phyloP scores from a whole-genome alignment of 108 stramenopile species.

The Nitzschia sp. region DNA sequence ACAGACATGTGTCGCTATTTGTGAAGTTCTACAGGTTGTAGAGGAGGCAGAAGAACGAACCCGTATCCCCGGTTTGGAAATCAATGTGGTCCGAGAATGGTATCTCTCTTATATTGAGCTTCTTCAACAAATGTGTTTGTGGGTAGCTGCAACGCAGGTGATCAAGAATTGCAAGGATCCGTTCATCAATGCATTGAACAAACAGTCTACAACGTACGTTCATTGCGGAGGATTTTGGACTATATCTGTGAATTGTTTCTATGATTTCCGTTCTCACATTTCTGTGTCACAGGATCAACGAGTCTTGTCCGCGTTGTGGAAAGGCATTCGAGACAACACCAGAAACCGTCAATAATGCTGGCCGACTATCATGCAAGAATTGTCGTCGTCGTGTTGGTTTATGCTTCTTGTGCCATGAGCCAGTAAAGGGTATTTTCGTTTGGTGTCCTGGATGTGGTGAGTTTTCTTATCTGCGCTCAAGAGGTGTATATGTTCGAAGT shows the following conservation, averaged over 20 bases:
- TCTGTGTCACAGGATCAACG: slow-evolving; percentile 50
- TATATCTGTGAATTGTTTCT: neutral
- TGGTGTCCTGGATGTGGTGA: slow-evolving; percentile 90
- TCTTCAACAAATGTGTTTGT: slow-evolving; percentile 81
- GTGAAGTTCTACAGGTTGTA: slow-evolving; percentile 80
- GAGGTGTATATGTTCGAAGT: neutral
- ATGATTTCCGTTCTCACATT: neutral
- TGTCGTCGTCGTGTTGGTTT: slow-evolving; percentile 72
- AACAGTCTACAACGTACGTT: slow-evolving; percentile 76
- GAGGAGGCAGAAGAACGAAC: slow-evolving; percentile 39
- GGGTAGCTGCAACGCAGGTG: slow-evolving; percentile 64
- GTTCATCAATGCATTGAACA: slow-evolving; percentile 70
- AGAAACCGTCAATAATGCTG: slow-evolving; percentile 10
- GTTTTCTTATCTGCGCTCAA: too few species aligned
- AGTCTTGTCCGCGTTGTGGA: slow-evolving; percentile 77
- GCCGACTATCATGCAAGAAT: slow-evolving; percentile 59
- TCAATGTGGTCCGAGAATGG: slow-evolving; percentile 79
- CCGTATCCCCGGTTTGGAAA: slow-evolving; percentile 54
- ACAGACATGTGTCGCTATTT: slow-evolving; percentile 79
- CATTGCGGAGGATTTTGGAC: neutral
- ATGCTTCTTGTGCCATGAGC: slow-evolving; percentile 82
- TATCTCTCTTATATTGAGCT: slow-evolving; percentile 84
- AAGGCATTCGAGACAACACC: slow-evolving; percentile 53
- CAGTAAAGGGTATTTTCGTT: slow-evolving; percentile 79
- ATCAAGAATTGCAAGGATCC: slow-evolving; percentile 73